Percentiles rank a stretch among this genome's conserved stretches.
Evolutionary conservation across 2,329 filamentous ascomycete genomes (phyloP).

Genomic region (Microcyclospora pomicola): DNA sequence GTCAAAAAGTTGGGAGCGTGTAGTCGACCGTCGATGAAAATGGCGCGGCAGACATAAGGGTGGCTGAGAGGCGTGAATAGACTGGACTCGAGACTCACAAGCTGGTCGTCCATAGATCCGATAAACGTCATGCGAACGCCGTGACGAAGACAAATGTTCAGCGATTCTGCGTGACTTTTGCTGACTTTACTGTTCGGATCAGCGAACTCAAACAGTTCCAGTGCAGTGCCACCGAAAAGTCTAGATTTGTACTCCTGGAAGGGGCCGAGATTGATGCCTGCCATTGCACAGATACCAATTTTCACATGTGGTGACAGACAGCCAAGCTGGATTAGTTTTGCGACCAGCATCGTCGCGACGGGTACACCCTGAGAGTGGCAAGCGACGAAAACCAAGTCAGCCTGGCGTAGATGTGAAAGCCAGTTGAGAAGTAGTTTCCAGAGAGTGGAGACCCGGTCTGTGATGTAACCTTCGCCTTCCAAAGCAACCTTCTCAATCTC

Average conservation of each 20-base stretch:
- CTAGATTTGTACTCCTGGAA: slow-evolving; percentile 85
- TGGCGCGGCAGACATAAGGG: slow-evolving; percentile 88
- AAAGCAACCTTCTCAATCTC: slow-evolving; percentile 89
- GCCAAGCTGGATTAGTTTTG: slow-evolving; percentile 82
- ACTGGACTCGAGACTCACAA: slow-evolving; percentile 87
- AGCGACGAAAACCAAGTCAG: slow-evolving; percentile 82
- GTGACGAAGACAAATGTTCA: slow-evolving; percentile 61
- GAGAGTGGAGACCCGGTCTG: slow-evolving; percentile 75
- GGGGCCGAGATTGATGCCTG: slow-evolving; percentile 83
- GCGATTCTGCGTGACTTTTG: slow-evolving; percentile 60
- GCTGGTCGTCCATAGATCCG: slow-evolving; percentile 91
- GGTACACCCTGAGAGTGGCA: slow-evolving; percentile 95
- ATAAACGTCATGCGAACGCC: slow-evolving; percentile 77
- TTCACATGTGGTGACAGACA: slow-evolving; percentile 56
- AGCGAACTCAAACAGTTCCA: slow-evolving; percentile 88
- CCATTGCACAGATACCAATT: slow-evolving; percentile 78
- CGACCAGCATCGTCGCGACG: slow-evolving; percentile 80
- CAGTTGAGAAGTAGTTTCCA: slow-evolving; percentile 93
- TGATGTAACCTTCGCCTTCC: slow-evolving; percentile 86
- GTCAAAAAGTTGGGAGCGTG: slow-evolving; percentile 90
- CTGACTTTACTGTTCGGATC: slow-evolving; percentile 70
- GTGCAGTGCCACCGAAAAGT: slow-evolving; percentile 79
- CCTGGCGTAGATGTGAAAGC: slow-evolving; percentile 76
- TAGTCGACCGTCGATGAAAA: slow-evolving; percentile 85
- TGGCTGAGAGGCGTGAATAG: slow-evolving; percentile 75